phyloP scores from a whole-genome alignment of 108 stramenopile genomes.

The Fragilaria crotonensis region DNA sequence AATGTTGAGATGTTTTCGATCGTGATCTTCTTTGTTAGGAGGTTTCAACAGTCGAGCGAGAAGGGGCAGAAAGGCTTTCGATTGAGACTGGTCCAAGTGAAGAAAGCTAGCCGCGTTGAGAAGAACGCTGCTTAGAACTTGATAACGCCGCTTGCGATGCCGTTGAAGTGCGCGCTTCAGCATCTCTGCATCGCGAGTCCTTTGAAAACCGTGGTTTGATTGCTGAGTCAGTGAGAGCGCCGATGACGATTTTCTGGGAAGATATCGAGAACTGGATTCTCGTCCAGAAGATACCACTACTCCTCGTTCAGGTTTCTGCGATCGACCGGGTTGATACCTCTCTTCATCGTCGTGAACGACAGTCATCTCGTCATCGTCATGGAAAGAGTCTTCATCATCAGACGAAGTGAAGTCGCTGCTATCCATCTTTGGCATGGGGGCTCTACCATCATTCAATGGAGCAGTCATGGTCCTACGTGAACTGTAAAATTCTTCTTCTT shows the following conservation, averaged over 20 bases:
- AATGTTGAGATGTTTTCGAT: conserved; percentile 1
- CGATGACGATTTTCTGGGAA: not conserved
- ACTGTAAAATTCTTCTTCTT: not conserved
- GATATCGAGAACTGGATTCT: not conserved
- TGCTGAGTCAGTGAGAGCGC: not conserved
- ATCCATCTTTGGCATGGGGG: not conserved
- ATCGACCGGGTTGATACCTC: not conserved
- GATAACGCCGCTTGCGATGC: conserved; percentile 57
- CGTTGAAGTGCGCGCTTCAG: conserved; percentile 23
- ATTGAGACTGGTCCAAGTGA: conserved; percentile 50
- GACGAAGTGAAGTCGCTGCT: not conserved
- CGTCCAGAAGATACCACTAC: not conserved
- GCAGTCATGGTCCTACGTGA: not conserved
- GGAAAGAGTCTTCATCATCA: not conserved
- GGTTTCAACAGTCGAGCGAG: conserved; percentile 47
- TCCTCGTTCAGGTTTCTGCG: not conserved
- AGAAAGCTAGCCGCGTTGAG: conserved; percentile 54
- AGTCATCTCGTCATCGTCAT: not conserved
- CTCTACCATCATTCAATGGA: not conserved
- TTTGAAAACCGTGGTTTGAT: not conserved
- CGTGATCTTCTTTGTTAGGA: not conserved
- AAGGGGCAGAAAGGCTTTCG: conserved; percentile 70
- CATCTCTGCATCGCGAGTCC: not conserved
- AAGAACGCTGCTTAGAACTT: conserved; percentile 49
- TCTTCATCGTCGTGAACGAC: not conserved